A percentile compares a stretch with the other conserved stretches of the same genome.
These are phyloP conservation scores for Torulaspora pretoriensis DNA, from an alignment of 1,139 yeast genomes.

Conservation along the genomic window DNA sequence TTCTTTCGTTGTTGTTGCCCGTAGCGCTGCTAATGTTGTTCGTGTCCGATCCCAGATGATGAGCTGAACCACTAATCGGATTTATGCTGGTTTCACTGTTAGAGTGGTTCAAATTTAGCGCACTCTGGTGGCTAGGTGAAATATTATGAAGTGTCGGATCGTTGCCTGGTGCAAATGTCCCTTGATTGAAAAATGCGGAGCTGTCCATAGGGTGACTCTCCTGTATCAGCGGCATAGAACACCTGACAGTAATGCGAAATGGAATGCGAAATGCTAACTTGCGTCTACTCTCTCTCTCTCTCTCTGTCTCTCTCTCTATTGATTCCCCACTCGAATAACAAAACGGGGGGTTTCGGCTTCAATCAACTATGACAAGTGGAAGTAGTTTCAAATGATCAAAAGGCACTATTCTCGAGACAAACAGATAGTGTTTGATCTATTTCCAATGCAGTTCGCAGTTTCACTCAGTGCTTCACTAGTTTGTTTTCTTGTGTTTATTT, in stretches of 20 bases:
- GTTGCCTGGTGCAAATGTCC: constrained; percentile 22
- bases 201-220: constrained; percentile 20
- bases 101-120: constrained; percentile 17
- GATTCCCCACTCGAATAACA: background rate
- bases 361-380: background rate
- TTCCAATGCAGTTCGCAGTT: background rate
- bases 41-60: constrained; percentile 3
- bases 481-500: constrained; percentile 8
- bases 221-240: constrained; percentile 14
- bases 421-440: background rate
- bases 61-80: constrained; percentile 21
- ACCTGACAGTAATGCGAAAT: background rate
- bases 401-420: background rate
- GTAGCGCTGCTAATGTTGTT: constrained; percentile 1
- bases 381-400: background rate
- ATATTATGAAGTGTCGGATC: constrained; percentile 19
- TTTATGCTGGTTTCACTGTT: constrained; percentile 17
- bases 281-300: background rate
- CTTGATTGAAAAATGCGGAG: constrained; percentile 21
- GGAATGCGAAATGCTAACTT: background rate
- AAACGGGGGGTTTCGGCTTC: background rate
- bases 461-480: background rate
- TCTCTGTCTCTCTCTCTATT: background rate
- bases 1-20: constrained; percentile 15
- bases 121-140: constrained; percentile 17